Conservation (phyloP, 2,329 filamentous ascomycete species). For the Xylaria polymorpha region DNA sequence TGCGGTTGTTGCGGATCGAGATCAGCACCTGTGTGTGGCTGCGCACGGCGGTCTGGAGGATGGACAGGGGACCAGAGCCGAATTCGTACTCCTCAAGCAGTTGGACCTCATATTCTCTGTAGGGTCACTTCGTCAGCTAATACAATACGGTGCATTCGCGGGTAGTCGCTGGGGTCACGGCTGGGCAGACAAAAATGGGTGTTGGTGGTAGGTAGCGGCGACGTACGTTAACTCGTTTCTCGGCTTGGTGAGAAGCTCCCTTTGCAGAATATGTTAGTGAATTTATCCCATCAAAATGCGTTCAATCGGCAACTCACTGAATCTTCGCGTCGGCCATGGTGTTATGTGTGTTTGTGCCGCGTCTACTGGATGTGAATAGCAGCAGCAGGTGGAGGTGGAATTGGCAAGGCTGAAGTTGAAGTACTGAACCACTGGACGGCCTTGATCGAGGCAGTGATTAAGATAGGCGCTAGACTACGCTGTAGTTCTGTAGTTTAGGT, state of each 20-base stretch:
- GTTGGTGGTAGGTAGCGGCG: constrained; percentile 31
- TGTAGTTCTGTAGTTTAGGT: neutral
- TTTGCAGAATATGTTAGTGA: constrained; percentile 51
- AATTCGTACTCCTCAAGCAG: constrained; percentile 81
- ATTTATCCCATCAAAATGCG: neutral
- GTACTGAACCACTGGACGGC: neutral
- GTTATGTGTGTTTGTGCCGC: constrained; percentile 18
- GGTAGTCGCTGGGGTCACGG: constrained; percentile 33
- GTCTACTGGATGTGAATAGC: constrained; percentile 12
- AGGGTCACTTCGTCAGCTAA: constrained; percentile 32
- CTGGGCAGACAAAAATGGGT: constrained; percentile 22
- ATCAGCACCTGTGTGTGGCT: constrained; percentile 96
- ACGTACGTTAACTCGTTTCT: constrained; percentile 91
- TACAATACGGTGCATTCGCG: neutral
- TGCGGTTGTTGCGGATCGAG: constrained; percentile 97
- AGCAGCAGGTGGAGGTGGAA: constrained; percentile 19
- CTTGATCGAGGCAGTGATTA: neutral
- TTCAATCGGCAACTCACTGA: constrained; percentile 63
- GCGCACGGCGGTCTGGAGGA: constrained; percentile 95
- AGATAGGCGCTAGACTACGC: too few relatives aligned
- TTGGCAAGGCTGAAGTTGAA: constrained; percentile 41
- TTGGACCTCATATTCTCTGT: constrained; percentile 65
- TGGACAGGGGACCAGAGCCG: constrained; percentile 84
- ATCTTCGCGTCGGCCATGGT: constrained; percentile 66
- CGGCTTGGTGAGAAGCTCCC: constrained; percentile 89